Conservation (phyloP, 2,329 filamentous ascomycete species). For the Lasiodiplodia citricola region DNA sequence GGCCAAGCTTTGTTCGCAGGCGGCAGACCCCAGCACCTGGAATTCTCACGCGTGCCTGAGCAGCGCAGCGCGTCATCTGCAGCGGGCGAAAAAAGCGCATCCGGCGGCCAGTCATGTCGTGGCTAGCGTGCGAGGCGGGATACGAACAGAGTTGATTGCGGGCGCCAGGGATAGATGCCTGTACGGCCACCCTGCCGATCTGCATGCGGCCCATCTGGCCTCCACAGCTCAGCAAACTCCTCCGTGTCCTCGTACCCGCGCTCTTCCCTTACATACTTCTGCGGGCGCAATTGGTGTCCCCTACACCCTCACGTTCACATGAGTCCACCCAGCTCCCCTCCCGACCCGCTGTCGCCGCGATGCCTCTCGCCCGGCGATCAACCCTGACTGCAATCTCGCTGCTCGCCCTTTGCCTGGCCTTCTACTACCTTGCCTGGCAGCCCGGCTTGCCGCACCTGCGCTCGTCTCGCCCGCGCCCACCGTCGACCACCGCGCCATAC, state of each 20-base stretch:
- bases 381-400: constrained; percentile 17
- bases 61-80: background rate
- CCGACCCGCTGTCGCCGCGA: constrained; percentile 5
- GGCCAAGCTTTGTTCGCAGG: background rate
- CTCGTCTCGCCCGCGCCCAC: constrained; percentile 10
- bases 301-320: background rate
- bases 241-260: constrained; percentile 29
- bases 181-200: constrained; percentile 17
- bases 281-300: constrained; percentile 10
- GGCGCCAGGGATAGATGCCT: constrained; percentile 10
- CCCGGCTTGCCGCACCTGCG: background rate
- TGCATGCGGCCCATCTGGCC: constrained; percentile 8
- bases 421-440: constrained; percentile 21
- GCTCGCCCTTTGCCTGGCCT: constrained; percentile 10
- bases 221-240: background rate
- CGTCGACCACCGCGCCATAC: background rate
- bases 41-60: background rate
- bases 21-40: background rate
- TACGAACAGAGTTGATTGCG: constrained; percentile 13
- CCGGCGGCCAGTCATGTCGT: background rate
- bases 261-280: constrained; percentile 26
- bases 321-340: constrained; percentile 2
- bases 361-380: constrained; percentile 21
- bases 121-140: constrained; percentile 1
- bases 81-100: background rate